phyloP scores from a whole-genome alignment of 164 flowering plant genomes.

The Umbilicus rupestris region DNA sequence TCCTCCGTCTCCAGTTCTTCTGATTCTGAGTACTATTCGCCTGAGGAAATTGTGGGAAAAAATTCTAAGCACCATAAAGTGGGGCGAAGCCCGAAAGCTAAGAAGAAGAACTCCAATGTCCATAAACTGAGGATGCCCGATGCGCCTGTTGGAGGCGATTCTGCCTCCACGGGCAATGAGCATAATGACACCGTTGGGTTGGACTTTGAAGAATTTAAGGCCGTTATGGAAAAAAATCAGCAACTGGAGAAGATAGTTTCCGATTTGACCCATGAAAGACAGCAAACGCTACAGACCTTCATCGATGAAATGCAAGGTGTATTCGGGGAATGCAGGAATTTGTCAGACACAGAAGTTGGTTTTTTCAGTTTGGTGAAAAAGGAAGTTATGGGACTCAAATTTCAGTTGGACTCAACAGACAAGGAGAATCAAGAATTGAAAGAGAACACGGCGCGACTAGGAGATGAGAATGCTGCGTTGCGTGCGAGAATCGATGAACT shows the following conservation, averaged over 20 bases:
- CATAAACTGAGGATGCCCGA: not conserved
- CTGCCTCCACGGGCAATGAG: not conserved
- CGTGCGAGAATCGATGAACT: too few relatives aligned
- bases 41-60: not conserved
- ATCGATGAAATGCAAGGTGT: not conserved
- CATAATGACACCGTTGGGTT: not conserved
- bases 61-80: constrained; percentile 4
- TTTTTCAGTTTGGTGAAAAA: not conserved
- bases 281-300: not conserved
- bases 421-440: not conserved
- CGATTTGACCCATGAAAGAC: not conserved
- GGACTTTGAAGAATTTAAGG: not conserved
- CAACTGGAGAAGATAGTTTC: not conserved
- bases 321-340: not conserved
- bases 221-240: not conserved
- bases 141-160: not conserved
- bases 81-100: not conserved
- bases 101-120: not conserved
- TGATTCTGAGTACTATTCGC: constrained; percentile 6
- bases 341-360: not conserved
- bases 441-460: not conserved
- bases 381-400: not conserved
- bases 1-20: not conserved
- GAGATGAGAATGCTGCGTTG: too few relatives aligned
- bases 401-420: not conserved